Base-by-base conservation (phyloP, 2,329 filamentous ascomycete genomes). In the Sarocladium oryzae region DNA sequence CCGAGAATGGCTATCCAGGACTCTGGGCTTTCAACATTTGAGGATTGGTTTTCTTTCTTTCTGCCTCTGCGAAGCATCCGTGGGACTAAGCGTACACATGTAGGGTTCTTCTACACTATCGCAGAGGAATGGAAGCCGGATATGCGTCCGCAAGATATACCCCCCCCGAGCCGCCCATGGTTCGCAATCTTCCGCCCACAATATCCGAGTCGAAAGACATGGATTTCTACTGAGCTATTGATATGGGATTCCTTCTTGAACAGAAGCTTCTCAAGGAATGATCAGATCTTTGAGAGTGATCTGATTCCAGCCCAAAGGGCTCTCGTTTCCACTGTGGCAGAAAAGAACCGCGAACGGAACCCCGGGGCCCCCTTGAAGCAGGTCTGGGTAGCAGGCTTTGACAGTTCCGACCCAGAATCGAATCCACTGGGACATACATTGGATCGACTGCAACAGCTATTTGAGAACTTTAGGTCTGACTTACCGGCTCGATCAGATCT, bases 61-160 rank as follows among this genome's bases (percentile, higher is more conserved):
- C 13, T 15, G 6, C 37, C 30, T 9, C 20, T 50, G 16, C 13
- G 23, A 15, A 24, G 36, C 11, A 23, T 52, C 30, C 16, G 18
- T 8, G n/a, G 30, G 5, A 20, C 9, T 38, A 37, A 38, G 20
- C 67, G 54, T 36, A 68, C 61, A 1, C 56, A 51, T 16, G 38
- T 58, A 1, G 76, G 73, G 0, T 57, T 81, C 5, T 82, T 81
- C 56, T 78, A 78, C 56, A 79, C 75, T 0, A 63, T 69, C 15
- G 66, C 69, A 7, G 67, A 63, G 11, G 59, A 62, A 1, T 72
- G 69, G 68, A 61, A 69, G 36, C 53, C 59, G 1, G 46, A 50
- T 1, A 56, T 48, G 8, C 56, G 54, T n/a, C 56, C 57, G 0
- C 51, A 51, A 10, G 54, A 57, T 1, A 40, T 52, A 2, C 55